Evolutionary conservation across 495 filamentous ascomycete genomes (phyloP), one percentile per base, ranked within the genome.

Genomic region (Penicillium cinerascens): DNA sequence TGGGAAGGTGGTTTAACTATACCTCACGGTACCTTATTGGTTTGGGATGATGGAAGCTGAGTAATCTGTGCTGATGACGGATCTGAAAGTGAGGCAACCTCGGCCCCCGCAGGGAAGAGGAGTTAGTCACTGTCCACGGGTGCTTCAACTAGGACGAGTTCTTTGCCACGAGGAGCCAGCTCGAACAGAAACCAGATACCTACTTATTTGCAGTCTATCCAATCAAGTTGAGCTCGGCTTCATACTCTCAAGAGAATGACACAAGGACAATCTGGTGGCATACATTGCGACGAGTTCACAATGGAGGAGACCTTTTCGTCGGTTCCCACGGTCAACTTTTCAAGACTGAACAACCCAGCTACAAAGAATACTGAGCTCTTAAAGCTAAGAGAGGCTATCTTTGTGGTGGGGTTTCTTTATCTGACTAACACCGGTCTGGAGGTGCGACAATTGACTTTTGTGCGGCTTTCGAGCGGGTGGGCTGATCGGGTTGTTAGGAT

Each of bases 391-490:
- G 77, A 88, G 57, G 91, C 92, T 0, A 79, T 97, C 18, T 84
- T 97, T 63, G 85, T 90, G 57, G 89, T 96, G 9, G 92, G 92
- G 1, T 96, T 97, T 60, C 68, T 96, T 18, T 97, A 97, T 61
- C 78, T 97, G 52, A 87, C 83, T 45, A 91, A 97, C 59, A 88
- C 89, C 6, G 92, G 91, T 7, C 81, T 96, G 21, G 79, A 88
- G 49, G 83, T 70, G 54, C 33, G 47, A 48, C 16, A 18, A 39
- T 13, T 7, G 18, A 16, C n/a, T 1, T 9, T 2, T 18, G 8
- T 16, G 13, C 15, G 17, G 15, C 10, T 16, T 13, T 1, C 27
- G 21, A 23, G 67, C 5, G 36, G 13, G 20, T 4, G 22, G 0
- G 36, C 22, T 48, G 46, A 48, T n/a, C 23, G 1, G 23, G 11